These are phyloP conservation scores for Stemphylium vesicarium DNA, from an alignment of 2,329 filamentous ascomycete species.

Conservation along the genomic window DNA sequence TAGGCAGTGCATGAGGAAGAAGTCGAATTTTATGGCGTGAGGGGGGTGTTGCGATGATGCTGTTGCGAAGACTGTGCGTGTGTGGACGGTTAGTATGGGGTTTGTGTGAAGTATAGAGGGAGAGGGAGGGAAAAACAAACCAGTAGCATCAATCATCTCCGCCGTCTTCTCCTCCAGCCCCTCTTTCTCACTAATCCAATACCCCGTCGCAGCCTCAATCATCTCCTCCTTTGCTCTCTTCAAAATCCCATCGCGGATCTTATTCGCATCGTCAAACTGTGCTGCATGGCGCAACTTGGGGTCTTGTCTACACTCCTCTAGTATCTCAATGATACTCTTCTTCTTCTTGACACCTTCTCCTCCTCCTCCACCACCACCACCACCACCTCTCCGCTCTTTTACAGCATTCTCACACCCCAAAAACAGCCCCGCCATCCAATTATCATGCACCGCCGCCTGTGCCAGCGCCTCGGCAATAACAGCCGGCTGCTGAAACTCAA, in stretches of 20 bases:
- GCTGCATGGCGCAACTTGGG: constrained; percentile 63
- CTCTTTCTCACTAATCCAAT: constrained; percentile 54
- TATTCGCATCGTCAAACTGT: constrained; percentile 63
- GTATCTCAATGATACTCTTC: constrained; percentile 62
- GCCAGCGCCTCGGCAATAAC: constrained; percentile 82
- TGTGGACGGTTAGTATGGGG: not conserved
- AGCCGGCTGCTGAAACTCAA: constrained; percentile 82
- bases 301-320: constrained; percentile 65
- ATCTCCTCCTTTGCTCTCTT: constrained; percentile 68
- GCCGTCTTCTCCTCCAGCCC: constrained; percentile 64
- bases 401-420: constrained; percentile 59
- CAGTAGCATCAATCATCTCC: constrained; percentile 73
- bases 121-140: constrained; percentile 40
- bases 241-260: constrained; percentile 73
- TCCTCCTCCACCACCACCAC: too few species aligned
- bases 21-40: constrained; percentile 70
- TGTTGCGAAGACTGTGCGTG: constrained; percentile 59
- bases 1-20: constrained; percentile 80
- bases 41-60: constrained; percentile 68
- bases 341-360: constrained; percentile 21
- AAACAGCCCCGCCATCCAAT: constrained; percentile 64
- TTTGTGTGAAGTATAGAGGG: not conserved
- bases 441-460: constrained; percentile 73
- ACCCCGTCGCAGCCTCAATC: constrained; percentile 65
- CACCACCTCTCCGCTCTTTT: constrained; percentile 34